Base-by-base conservation (phyloP, 2,329 filamentous ascomycete genomes). In the Aciculosporium take region DNA sequence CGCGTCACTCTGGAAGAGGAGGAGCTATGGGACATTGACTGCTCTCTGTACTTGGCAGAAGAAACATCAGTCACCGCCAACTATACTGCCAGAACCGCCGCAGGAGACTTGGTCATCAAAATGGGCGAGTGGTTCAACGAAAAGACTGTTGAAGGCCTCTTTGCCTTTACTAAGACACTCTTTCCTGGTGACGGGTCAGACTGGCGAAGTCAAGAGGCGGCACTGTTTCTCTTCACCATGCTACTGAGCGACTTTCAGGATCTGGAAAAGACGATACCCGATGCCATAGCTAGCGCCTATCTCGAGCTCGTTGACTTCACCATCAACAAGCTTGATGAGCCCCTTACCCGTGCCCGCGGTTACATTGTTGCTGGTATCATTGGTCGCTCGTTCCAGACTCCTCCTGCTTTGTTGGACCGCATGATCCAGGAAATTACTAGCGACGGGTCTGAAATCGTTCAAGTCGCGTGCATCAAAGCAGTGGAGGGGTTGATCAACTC, bases 11-110 rank as follows among this genome's bases (percentile, higher is more conserved):
- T 77, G 23, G 91, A 98, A 59, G 91, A 96, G 56, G 86, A 95
- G 62, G 86, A 84, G 7, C 65, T 98, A 8, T 98, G 91, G 91
- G 86, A 95, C 51, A 86, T 95, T 47, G 91, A 98, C 59, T 83
- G 93, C 50, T 96, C 94, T 44, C 74, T 98, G 2, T 98, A 93
- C 61, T 71, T 98, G 36, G 89, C 87, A 1, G 91, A 98, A 61
- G 89, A 96, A 63, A 89, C 86, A 2, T 89, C 87, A 2, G 83
- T 95, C 15, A 94, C 87, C 10, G 84, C 88, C 25, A 96, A 96
- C 60, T 98, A 96, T 63, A 95, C 91, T 0, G 84, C 91, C 12
- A 79, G 91, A 50, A 94, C 86, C 15, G 91, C 89, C 31, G 91
- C 86, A 48, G 88, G 87, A 37, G 91, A 96, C 57, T 67, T 98